Base-by-base conservation (phyloP, 352 stramenopile genomes). In the Pythium pyrilobum region DNA sequence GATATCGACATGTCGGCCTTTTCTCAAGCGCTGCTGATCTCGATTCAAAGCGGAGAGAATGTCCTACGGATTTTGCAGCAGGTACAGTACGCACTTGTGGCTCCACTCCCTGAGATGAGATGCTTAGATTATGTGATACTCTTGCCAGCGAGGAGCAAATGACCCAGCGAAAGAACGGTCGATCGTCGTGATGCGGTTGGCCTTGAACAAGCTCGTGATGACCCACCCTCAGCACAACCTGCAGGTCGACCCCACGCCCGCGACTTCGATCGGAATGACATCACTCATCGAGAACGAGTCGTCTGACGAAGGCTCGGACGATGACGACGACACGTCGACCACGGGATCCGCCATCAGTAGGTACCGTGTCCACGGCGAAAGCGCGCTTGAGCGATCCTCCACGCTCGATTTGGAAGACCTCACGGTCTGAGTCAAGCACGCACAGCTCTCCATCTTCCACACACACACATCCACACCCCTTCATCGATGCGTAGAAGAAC, bases 11-110 rank as follows among this genome's bases (percentile, higher is more conserved):
- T 89, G 70, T 83, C 77, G 31, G 67, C 77, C 1, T 84, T 92
- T 40, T 90, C 77, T 0, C 76, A 90, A 51, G 76, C 79, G 33
- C 63, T 92, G 38, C 56, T 90, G 29, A 90, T 90, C 29, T 89
- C 79, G 3, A 90, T 92, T 27, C 81, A 92, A 52, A 90, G 81
- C 43, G 77, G 83, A 52, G 81, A 90, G 49, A 89, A 89, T 46
- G 81, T 92, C 27, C 56, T 92, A 16, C 79, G 76, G 42, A 90
- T 89, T 38, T 56, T 92, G 8, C 71, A 85, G 55, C 65, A 84
- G 73, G 73, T 84, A n/a, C n/a, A n/a, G n/a, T n/a, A n/a, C n/a
- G n/a, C n/a, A n/a, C n/a, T n/a, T n/a, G n/a, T n/a, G 9, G 37
- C 7, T 23, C 40, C 20, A 16, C 16, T 18, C 27, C 7, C n/a